Base-by-base conservation (phyloP, 2,329 filamentous ascomycete genomes). In the Sporothrix brunneoviolacea region DNA sequence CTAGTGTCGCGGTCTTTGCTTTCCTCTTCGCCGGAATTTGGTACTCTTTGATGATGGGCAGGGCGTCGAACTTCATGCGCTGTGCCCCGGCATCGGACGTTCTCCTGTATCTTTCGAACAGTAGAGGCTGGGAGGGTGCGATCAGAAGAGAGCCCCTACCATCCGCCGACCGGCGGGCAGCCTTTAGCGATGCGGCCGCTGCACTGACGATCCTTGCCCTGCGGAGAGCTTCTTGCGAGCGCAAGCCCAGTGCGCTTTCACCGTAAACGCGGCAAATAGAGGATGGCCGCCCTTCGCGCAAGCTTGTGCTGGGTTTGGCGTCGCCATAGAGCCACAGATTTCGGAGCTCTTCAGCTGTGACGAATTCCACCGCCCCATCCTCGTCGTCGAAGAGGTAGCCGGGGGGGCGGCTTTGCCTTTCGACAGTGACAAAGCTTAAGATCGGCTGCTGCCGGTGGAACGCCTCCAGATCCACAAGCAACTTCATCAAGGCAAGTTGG, bases 391-490 rank as follows among this genome's bases (percentile, higher is more conserved):
- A 61, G 9, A 61, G 60, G 28, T 53, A 54, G 5, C 64, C 64
- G 0, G 60, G 62, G 18, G 61, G 56, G 12, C 33, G 51, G 4
- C 32, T 19, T 21, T 53, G 40, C 43, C 53, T 30, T 46, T 56
- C 55, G 8, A 58, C 53, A 7, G 56, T 54, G 21, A 65, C 55
- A 41, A 59, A 65, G 54, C 65, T 68, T 3, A 59, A 59, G 8
- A 63, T 53, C 33, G 63, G 55, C 52, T 63, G 60, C 40, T 59
- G 56, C 43, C 60, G 62, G 58, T 64, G 62, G 43, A 65, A 50
- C 36, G 65, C 63, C 48, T 68, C 64, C 50, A 60, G 49, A 40
- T 68, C 65, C 49, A 63, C 61, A 41, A 66, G 54, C 27, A 65
- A 55, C 49, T 63, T 60, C 56, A 58, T 57, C 16, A 65, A 45